These are phyloP conservation scores for Ogataea neopini DNA, from an alignment of 805 yeast species.

Conservation along the genomic window DNA sequence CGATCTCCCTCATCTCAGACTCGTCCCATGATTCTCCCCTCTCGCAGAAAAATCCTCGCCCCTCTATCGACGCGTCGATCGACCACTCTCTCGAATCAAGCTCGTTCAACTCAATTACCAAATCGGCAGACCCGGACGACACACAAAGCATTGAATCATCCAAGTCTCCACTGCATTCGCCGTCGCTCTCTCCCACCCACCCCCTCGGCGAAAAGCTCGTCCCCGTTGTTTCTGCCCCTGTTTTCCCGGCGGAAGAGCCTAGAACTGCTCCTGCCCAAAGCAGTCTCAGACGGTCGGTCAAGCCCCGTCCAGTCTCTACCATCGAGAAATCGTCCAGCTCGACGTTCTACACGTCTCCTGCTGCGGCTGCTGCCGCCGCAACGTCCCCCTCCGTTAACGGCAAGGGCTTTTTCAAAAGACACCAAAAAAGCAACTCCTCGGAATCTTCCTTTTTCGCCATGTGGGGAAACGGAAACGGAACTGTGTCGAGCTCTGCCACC, in stretches of 20 bases:
- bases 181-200: neutral
- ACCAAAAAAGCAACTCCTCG: constrained; percentile 62
- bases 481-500: constrained; percentile 12
- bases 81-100: neutral
- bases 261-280: neutral
- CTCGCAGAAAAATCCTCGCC: neutral
- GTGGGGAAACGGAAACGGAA: constrained; percentile 24
- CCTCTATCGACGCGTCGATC: neutral
- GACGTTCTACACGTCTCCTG: constrained; percentile 14
- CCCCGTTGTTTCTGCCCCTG: constrained; percentile 40
- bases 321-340: constrained; percentile 35
- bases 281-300: constrained; percentile 1
- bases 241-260: constrained; percentile 12
- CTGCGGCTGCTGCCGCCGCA: constrained; percentile 28
- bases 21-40: constrained; percentile 14
- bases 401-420: constrained; percentile 59
- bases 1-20: constrained; percentile 23
- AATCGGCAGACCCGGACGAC: constrained; percentile 5
- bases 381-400: constrained; percentile 40
- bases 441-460: constrained; percentile 48
- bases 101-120: constrained; percentile 1
- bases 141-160: neutral
- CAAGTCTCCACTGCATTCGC: constrained; percentile 1
- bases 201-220: constrained; percentile 32
- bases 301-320: constrained; percentile 40